Evolutionary conservation across 257 asterid species (phyloP), one percentile per base, ranked within the genome.

Genomic region (Rubia yunnanensis): DNA sequence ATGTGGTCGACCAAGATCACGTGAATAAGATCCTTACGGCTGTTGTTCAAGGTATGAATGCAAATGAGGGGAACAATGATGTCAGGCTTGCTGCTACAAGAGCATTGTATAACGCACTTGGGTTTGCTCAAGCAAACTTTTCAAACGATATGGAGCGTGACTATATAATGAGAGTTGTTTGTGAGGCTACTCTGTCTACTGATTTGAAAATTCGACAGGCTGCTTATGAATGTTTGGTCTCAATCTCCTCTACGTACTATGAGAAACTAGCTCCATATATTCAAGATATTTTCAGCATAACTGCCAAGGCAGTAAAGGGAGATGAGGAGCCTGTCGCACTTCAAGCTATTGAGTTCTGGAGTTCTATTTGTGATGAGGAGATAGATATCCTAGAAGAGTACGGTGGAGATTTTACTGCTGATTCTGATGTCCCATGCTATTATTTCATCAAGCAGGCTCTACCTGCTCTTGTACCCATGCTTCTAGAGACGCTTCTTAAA

Each of bases 21-120:
- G 96, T 88, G 15, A 88, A 88, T 75, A 88, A 84, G 73, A 86
- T 88, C 63, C 92, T 88, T 8, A 88, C 96, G 3, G 90, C 95
- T 50, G 96, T 88, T 57, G 92, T 84, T 63, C 96, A 88, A 76
- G 89, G 95, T 67, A 88, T 88, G 95, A 86, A 79, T 76, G 95
- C 87, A 34, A 83, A 69, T 66, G 96, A 86, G 78, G 82, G 63
- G 61, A 88, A 71, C 62, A 72, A 70, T 53, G 92, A 88, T 41
- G 91, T 88, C 67, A 81, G 96, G 58, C 92, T 88, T 80, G 85
- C 94, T 9, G 94, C 96, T 28, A 86, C 89, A 48, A 72, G 86
- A 70, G 91, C 96, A 31, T 65, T 88, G 67, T 84, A 88, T 74
- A 86, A 88, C 66, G 96, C 96, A 70, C 86, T 88, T 69, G 86